Evolutionary conservation across 2,329 filamentous ascomycete genomes (phyloP).

Genomic region (Simplicillium sp.): DNA sequence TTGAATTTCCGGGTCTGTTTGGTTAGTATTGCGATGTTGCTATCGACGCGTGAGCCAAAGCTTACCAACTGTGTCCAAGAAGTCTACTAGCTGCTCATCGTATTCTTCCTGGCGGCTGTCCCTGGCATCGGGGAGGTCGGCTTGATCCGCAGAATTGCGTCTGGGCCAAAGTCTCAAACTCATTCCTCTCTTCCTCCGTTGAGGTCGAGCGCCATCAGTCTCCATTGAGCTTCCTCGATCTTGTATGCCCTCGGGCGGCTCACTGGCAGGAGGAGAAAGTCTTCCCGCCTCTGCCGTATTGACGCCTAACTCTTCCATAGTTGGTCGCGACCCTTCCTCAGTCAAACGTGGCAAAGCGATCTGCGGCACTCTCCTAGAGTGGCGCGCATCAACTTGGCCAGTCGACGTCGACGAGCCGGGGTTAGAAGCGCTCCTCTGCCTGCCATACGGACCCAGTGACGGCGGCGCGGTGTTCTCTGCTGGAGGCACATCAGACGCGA

Average conservation of each 20-base stretch:
- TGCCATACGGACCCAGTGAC: conserved; percentile 12
- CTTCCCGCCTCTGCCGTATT: conserved; percentile 8
- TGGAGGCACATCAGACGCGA: neutral
- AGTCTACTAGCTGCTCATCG: conserved; percentile 27
- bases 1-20: conserved; percentile 71
- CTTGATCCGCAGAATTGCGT: conserved; percentile 4
- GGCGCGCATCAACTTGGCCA: conserved; percentile 11
- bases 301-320: conserved; percentile 22
- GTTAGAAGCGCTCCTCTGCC: conserved; percentile 26
- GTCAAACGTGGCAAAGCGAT: conserved; percentile 26
- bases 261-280: conserved; percentile 16
- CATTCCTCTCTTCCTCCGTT: conserved; percentile 1
- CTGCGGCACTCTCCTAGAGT: conserved; percentile 21
- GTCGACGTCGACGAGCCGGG: conserved; percentile 16
- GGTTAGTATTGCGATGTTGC: conserved; percentile 5
- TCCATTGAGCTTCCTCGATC: neutral
- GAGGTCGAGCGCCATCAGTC: neutral
- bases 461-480: neutral
- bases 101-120: conserved; percentile 18
- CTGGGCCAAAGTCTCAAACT: conserved; percentile 7
- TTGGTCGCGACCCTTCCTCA: conserved; percentile 26
- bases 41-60: neutral
- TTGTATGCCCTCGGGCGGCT: conserved; percentile 12
- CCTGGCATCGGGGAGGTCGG: neutral
- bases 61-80: conserved; percentile 29